These are phyloP conservation scores for Pyrus pyrifolia DNA, from an alignment of 306 rosid genomes.

Conservation along the genomic window DNA sequence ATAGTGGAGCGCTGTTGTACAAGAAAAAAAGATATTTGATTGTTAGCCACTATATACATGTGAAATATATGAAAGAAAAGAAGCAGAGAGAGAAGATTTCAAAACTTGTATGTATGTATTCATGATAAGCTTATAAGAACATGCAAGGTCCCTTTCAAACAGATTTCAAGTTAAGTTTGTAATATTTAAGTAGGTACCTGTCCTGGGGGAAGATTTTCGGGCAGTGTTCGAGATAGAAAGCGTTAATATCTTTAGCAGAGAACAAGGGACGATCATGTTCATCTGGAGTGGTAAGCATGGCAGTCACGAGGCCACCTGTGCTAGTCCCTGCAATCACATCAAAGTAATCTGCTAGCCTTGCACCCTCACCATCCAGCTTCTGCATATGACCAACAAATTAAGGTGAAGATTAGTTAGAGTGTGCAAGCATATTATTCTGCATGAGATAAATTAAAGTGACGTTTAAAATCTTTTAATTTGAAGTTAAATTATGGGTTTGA, in stretches of 20 bases:
- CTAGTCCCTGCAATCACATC: constrained; percentile 36
- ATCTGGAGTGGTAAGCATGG: constrained; percentile 35
- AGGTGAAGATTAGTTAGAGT: neutral
- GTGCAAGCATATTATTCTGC: neutral
- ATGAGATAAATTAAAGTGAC: neutral
- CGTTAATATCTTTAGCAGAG: constrained; percentile 28
- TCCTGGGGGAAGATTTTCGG: constrained; percentile 40
- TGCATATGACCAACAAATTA: neutral
- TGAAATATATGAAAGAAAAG: neutral
- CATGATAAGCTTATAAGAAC: neutral
- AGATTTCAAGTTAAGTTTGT: neutral
- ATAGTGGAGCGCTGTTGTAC: neutral
- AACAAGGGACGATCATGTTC: constrained; percentile 24
- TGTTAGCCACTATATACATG: neutral
- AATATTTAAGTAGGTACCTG: constrained; percentile 5
- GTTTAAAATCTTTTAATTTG: neutral
- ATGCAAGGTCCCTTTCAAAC: neutral
- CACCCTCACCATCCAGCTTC: constrained; percentile 21
- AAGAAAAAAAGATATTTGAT: neutral
- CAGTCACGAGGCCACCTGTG: constrained; percentile 37
- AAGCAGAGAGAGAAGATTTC: neutral
- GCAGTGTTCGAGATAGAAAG: constrained; percentile 30
- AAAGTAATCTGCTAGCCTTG: constrained; percentile 31
- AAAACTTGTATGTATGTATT: neutral
- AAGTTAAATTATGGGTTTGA: neutral